These are phyloP conservation scores for Arachis stenosperma DNA, from an alignment of 306 rosid genomes.

Conservation along the genomic window DNA sequence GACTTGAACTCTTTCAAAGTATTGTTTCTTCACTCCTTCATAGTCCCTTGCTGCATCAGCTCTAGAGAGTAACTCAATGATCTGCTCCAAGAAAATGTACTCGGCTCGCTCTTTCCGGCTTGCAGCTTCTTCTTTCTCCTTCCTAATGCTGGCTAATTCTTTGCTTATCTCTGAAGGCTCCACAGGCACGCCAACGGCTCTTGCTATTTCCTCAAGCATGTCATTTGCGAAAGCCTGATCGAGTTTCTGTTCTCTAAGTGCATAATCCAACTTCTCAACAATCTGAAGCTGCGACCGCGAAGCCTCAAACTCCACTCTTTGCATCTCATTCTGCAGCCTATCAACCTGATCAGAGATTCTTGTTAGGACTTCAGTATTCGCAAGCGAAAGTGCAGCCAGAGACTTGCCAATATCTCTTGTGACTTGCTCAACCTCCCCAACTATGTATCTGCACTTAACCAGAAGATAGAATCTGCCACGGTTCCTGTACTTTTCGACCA, in stretches of 20 bases:
- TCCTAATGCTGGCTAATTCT: slow-evolving; percentile 75
- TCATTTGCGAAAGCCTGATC: slow-evolving; percentile 79
- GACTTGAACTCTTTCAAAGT: slow-evolving; percentile 60
- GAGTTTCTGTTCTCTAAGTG: slow-evolving; percentile 65
- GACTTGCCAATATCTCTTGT: slow-evolving; percentile 78
- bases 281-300: slow-evolving; percentile 65
- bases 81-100: slow-evolving; percentile 68
- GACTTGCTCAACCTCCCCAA: slow-evolving; percentile 73
- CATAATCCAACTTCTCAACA: slow-evolving; percentile 69
- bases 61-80: slow-evolving; percentile 75
- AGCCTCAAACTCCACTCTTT: slow-evolving; percentile 78
- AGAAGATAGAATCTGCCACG: slow-evolving; percentile 70
- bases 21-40: slow-evolving; percentile 74
- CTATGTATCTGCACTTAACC: slow-evolving; percentile 69
- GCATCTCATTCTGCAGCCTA: slow-evolving; percentile 76
- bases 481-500: slow-evolving; percentile 70
- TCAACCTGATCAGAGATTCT: slow-evolving; percentile 77
- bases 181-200: slow-evolving; percentile 82
- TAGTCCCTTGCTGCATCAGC: slow-evolving; percentile 90
- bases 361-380: slow-evolving; percentile 64
- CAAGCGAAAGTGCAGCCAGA: slow-evolving; percentile 60
- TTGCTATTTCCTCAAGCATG: slow-evolving; percentile 72
- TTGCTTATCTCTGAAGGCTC: slow-evolving; percentile 82
- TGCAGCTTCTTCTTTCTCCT: slow-evolving; percentile 81
- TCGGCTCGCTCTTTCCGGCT: slow-evolving; percentile 71